Conservation (phyloP, 2,329 filamentous ascomycete species). For the Pestalotiopsis fici region DNA sequence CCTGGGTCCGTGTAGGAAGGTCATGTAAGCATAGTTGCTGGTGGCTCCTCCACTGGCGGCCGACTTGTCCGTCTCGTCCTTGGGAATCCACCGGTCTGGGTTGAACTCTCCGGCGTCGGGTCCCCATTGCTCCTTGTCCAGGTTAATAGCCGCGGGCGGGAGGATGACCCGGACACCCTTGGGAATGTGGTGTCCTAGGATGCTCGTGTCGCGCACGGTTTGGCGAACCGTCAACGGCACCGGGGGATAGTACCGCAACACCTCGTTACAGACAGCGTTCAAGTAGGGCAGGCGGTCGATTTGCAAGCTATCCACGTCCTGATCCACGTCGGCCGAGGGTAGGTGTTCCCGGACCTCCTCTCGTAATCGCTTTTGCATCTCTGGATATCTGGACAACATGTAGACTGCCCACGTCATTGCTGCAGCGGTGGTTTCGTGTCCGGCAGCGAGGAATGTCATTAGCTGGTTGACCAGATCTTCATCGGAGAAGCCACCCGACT, state of each 20-base stretch:
- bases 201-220: conserved; percentile 54
- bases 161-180: conserved; percentile 68
- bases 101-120: conserved; percentile 73
- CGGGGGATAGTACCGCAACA: conserved; percentile 40
- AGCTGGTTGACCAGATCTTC: conserved; percentile 39
- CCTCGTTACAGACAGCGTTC: conserved; percentile 44
- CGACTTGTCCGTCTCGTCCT: conserved; percentile 33
- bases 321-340: conserved; percentile 32
- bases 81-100: conserved; percentile 71
- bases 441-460: conserved; percentile 44
- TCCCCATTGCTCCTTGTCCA: conserved; percentile 72
- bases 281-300: conserved; percentile 41
- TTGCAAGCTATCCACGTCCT: conserved; percentile 31
- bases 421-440: conserved; percentile 45
- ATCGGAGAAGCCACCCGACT: conserved; percentile 37
- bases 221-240: conserved; percentile 61
- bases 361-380: conserved; percentile 38
- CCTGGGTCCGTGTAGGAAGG: conserved; percentile 83
- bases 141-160: conserved; percentile 69
- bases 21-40: conserved; percentile 77
- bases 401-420: conserved; percentile 42
- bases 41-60: conserved; percentile 69
- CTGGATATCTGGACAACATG: conserved; percentile 33
- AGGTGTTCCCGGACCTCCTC: conserved; percentile 38
- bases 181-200: conserved; percentile 60